Evolutionary conservation across 2,329 filamentous ascomycete genomes (phyloP).

Genomic region (Triangularia setosa): DNA sequence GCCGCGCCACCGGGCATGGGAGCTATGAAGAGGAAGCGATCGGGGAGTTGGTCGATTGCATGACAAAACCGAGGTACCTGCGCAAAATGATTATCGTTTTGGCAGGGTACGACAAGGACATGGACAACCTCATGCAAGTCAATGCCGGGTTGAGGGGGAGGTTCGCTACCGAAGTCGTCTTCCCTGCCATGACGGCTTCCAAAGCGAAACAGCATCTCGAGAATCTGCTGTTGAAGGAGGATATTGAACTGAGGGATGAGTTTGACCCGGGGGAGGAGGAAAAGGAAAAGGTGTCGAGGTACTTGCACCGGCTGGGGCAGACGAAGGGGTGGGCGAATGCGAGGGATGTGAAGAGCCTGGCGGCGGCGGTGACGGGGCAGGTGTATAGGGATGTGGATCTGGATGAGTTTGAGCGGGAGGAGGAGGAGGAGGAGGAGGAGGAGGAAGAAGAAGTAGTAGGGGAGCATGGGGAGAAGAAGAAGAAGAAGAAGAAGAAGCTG

Average conservation of each 20-base stretch:
- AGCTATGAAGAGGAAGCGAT: constrained; percentile 42
- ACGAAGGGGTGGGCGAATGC: constrained; percentile 18
- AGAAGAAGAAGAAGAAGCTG: background rate
- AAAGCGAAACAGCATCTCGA: constrained; percentile 9
- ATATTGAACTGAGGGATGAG: constrained; percentile 12
- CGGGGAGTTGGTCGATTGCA: constrained; percentile 29
- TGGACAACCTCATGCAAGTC: constrained; percentile 46
- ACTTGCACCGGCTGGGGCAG: constrained; percentile 12
- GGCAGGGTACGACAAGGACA: constrained; percentile 52
- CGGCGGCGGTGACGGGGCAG: constrained; percentile 8
- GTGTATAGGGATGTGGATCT: constrained; percentile 8
- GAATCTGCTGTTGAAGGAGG: constrained; percentile 15
- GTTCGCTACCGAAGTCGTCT: constrained; percentile 33
- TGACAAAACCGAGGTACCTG: constrained; percentile 40
- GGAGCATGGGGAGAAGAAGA: background rate
- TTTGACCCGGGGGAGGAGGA: constrained; percentile 6
- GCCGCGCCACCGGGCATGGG: constrained; percentile 31
- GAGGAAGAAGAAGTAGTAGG: background rate
- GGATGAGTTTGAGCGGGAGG: constrained; percentile 1
- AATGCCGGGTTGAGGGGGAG: constrained; percentile 50
- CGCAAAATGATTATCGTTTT: constrained; percentile 47
- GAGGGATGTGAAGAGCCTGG: constrained; percentile 17
- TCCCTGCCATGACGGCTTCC: constrained; percentile 9
- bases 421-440: background rate
- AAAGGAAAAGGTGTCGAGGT: constrained; percentile 10